Base-by-base conservation (phyloP, 306 rosid species). In the Dryas drummondii region DNA sequence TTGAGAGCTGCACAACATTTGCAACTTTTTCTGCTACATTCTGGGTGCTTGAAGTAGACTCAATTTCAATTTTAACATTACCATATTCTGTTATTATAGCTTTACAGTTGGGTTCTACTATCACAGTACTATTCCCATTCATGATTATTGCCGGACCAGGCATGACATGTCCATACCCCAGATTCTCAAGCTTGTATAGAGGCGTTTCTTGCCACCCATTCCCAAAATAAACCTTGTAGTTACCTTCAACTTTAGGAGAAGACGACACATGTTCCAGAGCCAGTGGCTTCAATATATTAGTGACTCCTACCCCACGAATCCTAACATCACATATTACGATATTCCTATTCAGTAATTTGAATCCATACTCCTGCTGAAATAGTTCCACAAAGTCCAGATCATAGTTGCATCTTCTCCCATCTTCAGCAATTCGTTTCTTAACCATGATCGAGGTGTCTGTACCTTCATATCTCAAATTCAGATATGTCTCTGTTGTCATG, bases 401-500 rank as follows among this genome's bases (percentile, higher is more conserved):
- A 82, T 86, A 94, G 75, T 88, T 92, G 66, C 27, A 77, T 44
- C 48, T 71, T 17, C 32, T 62, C 72, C 82, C 90, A 80, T 83
- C 87, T 66, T 81, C 80, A 72, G 74, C 56, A 80, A 44, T 69
- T 49, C 79, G 86, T 68, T 77, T 77, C 79, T 87, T 88, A 60
- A 94, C 98, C 97, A 94, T 94, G 80, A 90, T 91, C 66, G 98
- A 85, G 77, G 97, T 91, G 78, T 94, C 96, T 59, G 97, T 94
- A 70, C 96, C 97, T 78, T 94, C 98, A 82, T 94, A 94, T 82
- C 98, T 87, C 86, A 94, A 82, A 77, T 94, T 94, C 71, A 94
- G 81, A 82, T 90, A 94, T 13, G 91, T 90, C 80, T 90, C 97
- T 0, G 87, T 82, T 57, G 70, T 81, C 76, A 91, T 86, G 66